Conservation (phyloP, 1,139 yeast genomes). For the Taphrina sp. region DNA sequence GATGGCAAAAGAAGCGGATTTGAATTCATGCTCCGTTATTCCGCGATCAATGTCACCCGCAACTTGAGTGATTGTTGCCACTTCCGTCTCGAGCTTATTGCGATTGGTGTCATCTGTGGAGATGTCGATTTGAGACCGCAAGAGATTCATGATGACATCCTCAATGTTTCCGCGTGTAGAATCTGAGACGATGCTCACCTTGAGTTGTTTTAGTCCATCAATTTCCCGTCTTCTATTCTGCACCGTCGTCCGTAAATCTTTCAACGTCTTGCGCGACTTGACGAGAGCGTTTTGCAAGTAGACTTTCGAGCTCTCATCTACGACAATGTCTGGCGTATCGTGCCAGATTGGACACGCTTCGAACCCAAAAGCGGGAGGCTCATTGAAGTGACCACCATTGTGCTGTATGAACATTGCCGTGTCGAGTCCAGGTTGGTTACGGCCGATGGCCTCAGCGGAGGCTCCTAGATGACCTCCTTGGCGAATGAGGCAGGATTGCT, state of each 20-base stretch:
- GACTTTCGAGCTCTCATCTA: conserved; percentile 61
- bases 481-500: conserved; percentile 57
- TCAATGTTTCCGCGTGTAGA: conserved; percentile 45
- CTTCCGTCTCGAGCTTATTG: conserved; percentile 75
- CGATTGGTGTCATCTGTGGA: conserved; percentile 71
- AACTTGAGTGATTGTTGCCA: conserved; percentile 83
- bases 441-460: conserved; percentile 58
- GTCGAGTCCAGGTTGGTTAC: conserved; percentile 73
- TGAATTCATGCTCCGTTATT: conserved; percentile 39
- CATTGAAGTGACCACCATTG: conserved; percentile 71
- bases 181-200: conserved; percentile 44
- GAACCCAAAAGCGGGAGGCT: conserved; percentile 79
- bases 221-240: conserved; percentile 53
- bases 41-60: conserved; percentile 59
- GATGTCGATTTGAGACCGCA: conserved; percentile 59
- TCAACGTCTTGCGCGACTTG: conserved; percentile 51
- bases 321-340: conserved; percentile 68
- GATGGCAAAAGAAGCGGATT: conserved; percentile 40
- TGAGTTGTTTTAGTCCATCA: conserved; percentile 50
- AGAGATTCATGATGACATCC: conserved; percentile 55
- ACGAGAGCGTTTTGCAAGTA: conserved; percentile 62
- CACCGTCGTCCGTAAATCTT: conserved; percentile 50
- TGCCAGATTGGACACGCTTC: conserved; percentile 95
- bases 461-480: conserved; percentile 50
- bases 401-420: conserved; percentile 92